Evolutionary conservation across 2,329 filamentous ascomycete genomes (phyloP).

Genomic region (Epichloe hybrida): DNA sequence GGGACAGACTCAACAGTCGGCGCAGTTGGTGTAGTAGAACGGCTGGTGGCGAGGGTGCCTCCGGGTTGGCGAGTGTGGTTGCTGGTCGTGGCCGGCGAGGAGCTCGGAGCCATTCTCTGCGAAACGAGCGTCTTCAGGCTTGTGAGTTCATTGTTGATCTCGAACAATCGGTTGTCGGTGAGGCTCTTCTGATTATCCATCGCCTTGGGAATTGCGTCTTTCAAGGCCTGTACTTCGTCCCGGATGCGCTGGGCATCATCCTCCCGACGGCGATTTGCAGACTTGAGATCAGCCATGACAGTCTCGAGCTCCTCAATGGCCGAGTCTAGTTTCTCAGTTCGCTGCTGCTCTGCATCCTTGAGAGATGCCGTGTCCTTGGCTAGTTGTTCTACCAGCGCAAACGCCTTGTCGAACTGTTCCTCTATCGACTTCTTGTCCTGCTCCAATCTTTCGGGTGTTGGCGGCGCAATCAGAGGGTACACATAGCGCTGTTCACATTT

Average conservation of each 20-base stretch:
- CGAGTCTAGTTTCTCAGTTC: conserved; percentile 70
- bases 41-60: neutral
- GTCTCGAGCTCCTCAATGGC: conserved; percentile 74
- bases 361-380: conserved; percentile 78
- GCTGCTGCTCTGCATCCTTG: conserved; percentile 72
- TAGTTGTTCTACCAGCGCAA: conserved; percentile 81
- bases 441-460: conserved; percentile 84
- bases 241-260: conserved; percentile 77
- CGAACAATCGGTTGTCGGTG: conserved; percentile 67
- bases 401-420: conserved; percentile 85
- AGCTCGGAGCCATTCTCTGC: conserved; percentile 39
- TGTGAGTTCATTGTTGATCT: conserved; percentile 76
- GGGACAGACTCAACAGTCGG: conserved; percentile 9
- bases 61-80: conserved; percentile 8
- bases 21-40: conserved; percentile 9
- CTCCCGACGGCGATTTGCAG: conserved; percentile 66
- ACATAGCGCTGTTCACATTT: conserved; percentile 58
- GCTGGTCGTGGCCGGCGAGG: conserved; percentile 12
- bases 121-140: conserved; percentile 80
- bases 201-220: conserved; percentile 77
- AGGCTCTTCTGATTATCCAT: conserved; percentile 77
- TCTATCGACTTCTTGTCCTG: conserved; percentile 90
- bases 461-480: conserved; percentile 78
- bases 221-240: conserved; percentile 71
- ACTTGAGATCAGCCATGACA: conserved; percentile 70